Conservation (phyloP, 1,139 yeast genomes). For the Magnusiomyces suaveolens region DNA sequence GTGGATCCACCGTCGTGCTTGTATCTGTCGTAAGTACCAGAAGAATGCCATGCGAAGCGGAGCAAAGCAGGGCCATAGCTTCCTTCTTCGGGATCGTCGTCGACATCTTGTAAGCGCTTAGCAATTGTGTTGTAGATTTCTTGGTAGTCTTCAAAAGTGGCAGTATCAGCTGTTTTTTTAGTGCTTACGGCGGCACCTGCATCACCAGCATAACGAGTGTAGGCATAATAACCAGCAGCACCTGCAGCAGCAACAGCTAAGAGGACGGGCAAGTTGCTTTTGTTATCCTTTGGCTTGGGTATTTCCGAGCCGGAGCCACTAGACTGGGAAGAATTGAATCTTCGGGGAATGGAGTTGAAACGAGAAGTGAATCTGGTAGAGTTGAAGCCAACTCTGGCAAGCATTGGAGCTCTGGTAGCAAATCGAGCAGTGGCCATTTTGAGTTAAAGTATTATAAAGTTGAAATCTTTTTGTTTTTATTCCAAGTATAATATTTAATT, state of each 20-base stretch:
- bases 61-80: conserved; percentile 61
- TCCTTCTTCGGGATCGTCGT: conserved; percentile 59
- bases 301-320: neutral
- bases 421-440: conserved; percentile 8
- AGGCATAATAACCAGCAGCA: conserved; percentile 11
- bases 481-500: too few species aligned
- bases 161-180: conserved; percentile 22
- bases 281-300: neutral
- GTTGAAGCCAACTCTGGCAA: conserved; percentile 9
- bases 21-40: conserved; percentile 57
- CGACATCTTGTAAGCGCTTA: conserved; percentile 56
- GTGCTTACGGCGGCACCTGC: conserved; percentile 19
- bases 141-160: conserved; percentile 53
- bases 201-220: conserved; percentile 16
- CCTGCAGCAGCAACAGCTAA: conserved; percentile 15
- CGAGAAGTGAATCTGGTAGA: conserved; percentile 12
- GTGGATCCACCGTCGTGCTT: conserved; percentile 66
- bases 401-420: conserved; percentile 3
- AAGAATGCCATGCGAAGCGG: conserved; percentile 68
- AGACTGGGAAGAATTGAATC: conserved; percentile 17
- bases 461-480: too few species aligned
- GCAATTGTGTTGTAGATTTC: conserved; percentile 75
- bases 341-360: conserved; percentile 6
- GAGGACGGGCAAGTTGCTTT: conserved; percentile 1
- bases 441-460: too few species aligned